Evolutionary conservation across 139 green algal genomes (phyloP).

Genomic region (Micromonas commoda): DNA sequence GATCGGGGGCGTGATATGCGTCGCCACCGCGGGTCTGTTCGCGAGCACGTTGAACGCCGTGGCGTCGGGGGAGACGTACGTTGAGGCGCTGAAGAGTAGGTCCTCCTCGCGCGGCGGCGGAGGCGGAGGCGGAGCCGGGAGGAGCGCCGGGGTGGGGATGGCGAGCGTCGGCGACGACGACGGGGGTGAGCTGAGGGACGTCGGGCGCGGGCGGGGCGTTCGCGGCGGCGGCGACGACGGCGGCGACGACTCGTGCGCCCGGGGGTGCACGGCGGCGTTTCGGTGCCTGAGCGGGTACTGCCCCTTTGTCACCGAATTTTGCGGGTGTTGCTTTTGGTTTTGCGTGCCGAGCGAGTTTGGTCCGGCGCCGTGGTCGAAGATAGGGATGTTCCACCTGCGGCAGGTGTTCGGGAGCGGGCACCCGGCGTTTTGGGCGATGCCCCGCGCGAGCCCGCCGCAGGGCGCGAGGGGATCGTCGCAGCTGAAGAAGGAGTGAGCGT

Average conservation of each 20-base stretch:
- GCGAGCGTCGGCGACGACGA: background rate
- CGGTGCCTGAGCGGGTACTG: too few relatives aligned
- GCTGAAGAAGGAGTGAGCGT: background rate
- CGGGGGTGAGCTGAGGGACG: background rate
- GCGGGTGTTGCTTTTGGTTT: too few relatives aligned
- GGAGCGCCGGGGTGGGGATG: background rate
- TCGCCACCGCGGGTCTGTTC: background rate
- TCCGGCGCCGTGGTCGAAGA: background rate
- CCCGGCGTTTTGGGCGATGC: background rate
- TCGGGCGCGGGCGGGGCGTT: background rate
- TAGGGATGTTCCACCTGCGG: background rate
- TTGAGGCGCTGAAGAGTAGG: background rate
- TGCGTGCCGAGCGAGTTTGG: too few relatives aligned
- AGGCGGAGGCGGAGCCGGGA: background rate
- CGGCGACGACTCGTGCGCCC: background rate
- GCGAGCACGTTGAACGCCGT: background rate
- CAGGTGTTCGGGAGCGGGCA: constrained; percentile 3
- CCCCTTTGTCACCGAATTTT: too few relatives aligned
- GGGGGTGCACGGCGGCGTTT: background rate
- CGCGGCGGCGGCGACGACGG: background rate
- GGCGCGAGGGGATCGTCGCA: background rate
- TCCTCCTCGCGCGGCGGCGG: background rate
- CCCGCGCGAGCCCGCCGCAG: background rate
- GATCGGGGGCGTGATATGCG: background rate
- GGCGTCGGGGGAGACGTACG: background rate